phyloP scores from a whole-genome alignment of 345 rosid genomes.

The Boechera retrofracta region DNA sequence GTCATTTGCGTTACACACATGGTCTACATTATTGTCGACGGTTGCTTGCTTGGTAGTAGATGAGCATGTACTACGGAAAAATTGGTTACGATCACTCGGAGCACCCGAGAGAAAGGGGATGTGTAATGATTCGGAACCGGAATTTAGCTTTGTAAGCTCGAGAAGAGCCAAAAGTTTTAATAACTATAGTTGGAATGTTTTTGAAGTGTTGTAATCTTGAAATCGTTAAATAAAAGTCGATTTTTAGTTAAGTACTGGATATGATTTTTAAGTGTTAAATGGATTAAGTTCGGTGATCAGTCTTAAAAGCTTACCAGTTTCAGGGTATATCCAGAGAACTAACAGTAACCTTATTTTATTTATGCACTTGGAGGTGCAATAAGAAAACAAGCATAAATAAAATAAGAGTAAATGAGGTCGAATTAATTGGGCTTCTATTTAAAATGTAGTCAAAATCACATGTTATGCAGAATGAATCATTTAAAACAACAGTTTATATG shows the following conservation, averaged over 20 bases:
- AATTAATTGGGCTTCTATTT: too few species aligned
- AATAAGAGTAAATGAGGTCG: too few species aligned
- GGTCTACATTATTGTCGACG: neutral
- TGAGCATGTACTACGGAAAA: neutral
- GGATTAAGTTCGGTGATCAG: neutral
- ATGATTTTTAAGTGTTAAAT: neutral
- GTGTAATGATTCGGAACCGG: neutral
- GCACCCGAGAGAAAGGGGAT: neutral
- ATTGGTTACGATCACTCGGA: neutral
- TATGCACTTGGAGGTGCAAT: too few species aligned
- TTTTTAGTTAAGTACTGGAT: neutral
- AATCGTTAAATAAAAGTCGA: neutral
- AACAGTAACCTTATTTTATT: too few species aligned
- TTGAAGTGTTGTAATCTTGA: too few species aligned
- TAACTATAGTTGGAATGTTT: neutral
- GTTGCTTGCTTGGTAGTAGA: neutral
- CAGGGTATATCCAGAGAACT: too few species aligned
- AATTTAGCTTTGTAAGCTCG: neutral
- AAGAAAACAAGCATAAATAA: too few species aligned
- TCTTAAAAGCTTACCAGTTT: neutral
- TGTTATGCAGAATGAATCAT: too few species aligned
- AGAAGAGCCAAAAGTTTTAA: neutral
- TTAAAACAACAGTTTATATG: too few species aligned
- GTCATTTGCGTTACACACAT: neutral
- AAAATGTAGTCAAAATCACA: too few species aligned